A percentile compares a stretch with the other conserved stretches of the same genome.
phyloP scores from a whole-genome alignment of 2,329 filamentous ascomycete species.

The Ophiostoma pallidulum region DNA sequence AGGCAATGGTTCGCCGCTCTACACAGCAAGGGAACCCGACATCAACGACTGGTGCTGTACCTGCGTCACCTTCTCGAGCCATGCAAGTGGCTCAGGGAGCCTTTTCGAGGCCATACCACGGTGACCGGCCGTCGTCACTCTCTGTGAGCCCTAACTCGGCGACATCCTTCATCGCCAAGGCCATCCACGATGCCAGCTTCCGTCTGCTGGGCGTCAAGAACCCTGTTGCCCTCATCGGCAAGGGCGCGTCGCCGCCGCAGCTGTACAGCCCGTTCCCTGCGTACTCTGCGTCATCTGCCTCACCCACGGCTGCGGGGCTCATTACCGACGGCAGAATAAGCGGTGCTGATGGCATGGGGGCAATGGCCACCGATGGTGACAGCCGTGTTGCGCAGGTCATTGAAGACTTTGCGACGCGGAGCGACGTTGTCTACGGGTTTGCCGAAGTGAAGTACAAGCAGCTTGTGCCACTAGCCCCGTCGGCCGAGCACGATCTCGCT shows the following conservation, averaged over 20 bases:
- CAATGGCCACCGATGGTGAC: conserved; percentile 67
- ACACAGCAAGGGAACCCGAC: conserved; percentile 67
- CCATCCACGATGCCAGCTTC: conserved; percentile 82
- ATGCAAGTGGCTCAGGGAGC: conserved; percentile 65
- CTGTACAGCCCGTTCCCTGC: conserved; percentile 74
- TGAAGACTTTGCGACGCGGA: conserved; percentile 84
- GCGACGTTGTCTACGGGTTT: conserved; percentile 94
- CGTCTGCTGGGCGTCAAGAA: conserved; percentile 64
- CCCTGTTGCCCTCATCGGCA: conserved; percentile 50
- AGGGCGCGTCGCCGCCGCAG: conserved; percentile 61
- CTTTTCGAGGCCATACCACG: conserved; percentile 48
- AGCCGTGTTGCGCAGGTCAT: conserved; percentile 67
- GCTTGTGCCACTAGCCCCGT: conserved; percentile 79
- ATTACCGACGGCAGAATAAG: conserved; percentile 14
- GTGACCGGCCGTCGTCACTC: conserved; percentile 64
- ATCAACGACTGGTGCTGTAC: conserved; percentile 59
- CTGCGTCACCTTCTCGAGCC: conserved; percentile 57
- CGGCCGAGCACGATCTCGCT: conserved; percentile 60
- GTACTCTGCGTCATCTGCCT: conserved; percentile 55
- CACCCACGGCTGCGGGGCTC: conserved; percentile 10
- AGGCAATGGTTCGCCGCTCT: conserved; percentile 59
- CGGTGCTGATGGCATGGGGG: conserved; percentile 28
- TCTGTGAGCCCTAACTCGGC: conserved; percentile 63
- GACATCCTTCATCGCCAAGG: conserved; percentile 88
- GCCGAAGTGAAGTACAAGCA: conserved; percentile 98